Evolutionary conservation across 129 eudicot species (phyloP), one percentile per base, ranked within the genome.

Genomic region (Arctium minus): DNA sequence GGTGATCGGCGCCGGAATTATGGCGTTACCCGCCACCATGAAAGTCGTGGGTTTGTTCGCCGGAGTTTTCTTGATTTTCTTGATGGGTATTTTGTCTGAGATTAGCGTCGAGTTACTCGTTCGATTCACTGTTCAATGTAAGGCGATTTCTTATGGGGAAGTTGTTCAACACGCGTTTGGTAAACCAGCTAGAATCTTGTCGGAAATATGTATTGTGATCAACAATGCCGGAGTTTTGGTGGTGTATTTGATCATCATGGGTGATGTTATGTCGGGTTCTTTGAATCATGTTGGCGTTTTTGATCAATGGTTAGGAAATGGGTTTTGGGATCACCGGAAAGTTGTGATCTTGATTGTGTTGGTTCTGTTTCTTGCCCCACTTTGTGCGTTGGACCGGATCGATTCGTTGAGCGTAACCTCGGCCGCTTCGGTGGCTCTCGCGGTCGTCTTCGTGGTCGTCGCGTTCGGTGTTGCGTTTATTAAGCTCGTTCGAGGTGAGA

Each of bases 21-120:
- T 94, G 98, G 98, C 98, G 13, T 76, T 94, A 56, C 98, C 98
- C 11, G 97, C 98, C 27, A 86, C 98, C 39, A 94, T 94, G 98
- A 92, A 90, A 75, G 98, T 94, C 73, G 71, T 92, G 70, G 98
- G 98, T 2, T 79, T 94, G 76, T 81, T 86, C 83, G 62, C 86
- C 9, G 98, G 98, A 31, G 73, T 90, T 30, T 32, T 85, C 17
- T 38, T 94, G 86, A 94, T 94, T 46, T 60, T 90, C 42, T 29
- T 94, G 39, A 94, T 94, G 89, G 98, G 97, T 10, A 35, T 94
- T 78, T 79, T 92, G 56, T 90, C 98, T 0, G 98, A 94, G 71
- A 73, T 94, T 48, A 94, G 98, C 81, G 91, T 94, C 27, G 97
- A 94, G 35, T 80, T 90, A 71, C 84, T 94, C 4, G 89, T 94